These are phyloP conservation scores for Coemansia erecta DNA, from an alignment of 192 early-diverging fungal genomes.

Conservation along the genomic window DNA sequence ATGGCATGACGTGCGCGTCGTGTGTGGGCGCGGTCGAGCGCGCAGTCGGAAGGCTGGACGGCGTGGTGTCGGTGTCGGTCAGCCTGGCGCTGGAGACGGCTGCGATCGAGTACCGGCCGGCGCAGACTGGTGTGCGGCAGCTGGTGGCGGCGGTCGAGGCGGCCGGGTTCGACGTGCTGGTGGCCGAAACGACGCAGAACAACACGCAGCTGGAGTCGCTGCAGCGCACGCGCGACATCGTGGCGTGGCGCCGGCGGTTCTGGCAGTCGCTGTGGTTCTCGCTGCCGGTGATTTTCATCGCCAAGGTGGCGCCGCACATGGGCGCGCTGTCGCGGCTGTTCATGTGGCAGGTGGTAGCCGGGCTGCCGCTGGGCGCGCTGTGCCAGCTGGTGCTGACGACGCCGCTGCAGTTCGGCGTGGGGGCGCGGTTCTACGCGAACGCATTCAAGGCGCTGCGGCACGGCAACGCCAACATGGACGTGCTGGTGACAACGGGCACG, in stretches of 20 bases:
- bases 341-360: conserved; percentile 55
- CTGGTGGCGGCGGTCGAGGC: conserved; percentile 79
- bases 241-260: conserved; percentile 73
- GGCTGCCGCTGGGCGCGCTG: conserved; percentile 67
- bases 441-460: conserved; percentile 80
- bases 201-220: conserved; percentile 83
- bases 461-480: conserved; percentile 93
- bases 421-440: conserved; percentile 71
- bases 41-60: conserved; percentile 21
- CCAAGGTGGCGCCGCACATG: conserved; percentile 49
- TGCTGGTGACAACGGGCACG: conserved; percentile 85
- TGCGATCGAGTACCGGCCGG: conserved; percentile 66
- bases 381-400: conserved; percentile 72
- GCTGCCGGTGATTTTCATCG: conserved; percentile 76
- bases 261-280: conserved; percentile 67
- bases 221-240: conserved; percentile 80
- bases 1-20: conserved; percentile 88
- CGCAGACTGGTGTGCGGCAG: conserved; percentile 65
- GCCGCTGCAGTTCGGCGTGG: conserved; percentile 93
- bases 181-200: conserved; percentile 63
- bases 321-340: conserved; percentile 16
- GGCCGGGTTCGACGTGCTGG: conserved; percentile 75
- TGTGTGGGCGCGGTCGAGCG: conserved; percentile 81
- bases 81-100: conserved; percentile 77
- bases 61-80: conserved; percentile 65